Evolutionary conservation across 2,329 filamentous ascomycete species (phyloP).

Genomic region (Pyricularia sp.): DNA sequence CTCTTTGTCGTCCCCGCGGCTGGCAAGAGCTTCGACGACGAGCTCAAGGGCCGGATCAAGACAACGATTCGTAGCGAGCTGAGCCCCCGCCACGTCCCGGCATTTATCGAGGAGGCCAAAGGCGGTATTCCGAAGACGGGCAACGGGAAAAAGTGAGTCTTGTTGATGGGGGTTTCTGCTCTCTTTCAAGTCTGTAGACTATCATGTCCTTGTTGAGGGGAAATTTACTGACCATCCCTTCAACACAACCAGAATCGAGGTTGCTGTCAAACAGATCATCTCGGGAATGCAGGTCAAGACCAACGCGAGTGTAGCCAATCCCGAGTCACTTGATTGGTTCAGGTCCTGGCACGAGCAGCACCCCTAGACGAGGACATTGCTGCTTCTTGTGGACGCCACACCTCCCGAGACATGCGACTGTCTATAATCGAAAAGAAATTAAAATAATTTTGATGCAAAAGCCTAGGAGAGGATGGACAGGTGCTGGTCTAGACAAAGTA

Average conservation of each 20-base stretch:
- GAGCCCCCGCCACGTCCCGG: slow-evolving; percentile 83
- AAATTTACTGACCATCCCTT: slow-evolving; percentile 1
- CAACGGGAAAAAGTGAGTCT: slow-evolving; percentile 85
- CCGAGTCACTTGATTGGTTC: slow-evolving; percentile 84
- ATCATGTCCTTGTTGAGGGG: not conserved
- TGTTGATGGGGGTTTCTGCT: not conserved
- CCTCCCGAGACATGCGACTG: too few relatives aligned
- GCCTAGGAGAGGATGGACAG: too few relatives aligned
- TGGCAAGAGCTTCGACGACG: slow-evolving; percentile 43
- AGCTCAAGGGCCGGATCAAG: slow-evolving; percentile 56
- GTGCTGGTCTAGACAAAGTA: too few relatives aligned
- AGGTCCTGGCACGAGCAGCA: slow-evolving; percentile 59
- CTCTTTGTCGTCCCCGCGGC: slow-evolving; percentile 74
- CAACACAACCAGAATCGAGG: slow-evolving; percentile 59
- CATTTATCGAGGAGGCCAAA: slow-evolving; percentile 67
- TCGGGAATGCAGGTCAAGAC: slow-evolving; percentile 82
- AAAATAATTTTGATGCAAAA: too few relatives aligned
- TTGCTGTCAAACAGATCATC: slow-evolving; percentile 91
- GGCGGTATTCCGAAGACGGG: slow-evolving; percentile 82
- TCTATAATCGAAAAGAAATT: too few relatives aligned
- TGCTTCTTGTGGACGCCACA: not conserved
- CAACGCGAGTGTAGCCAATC: slow-evolving; percentile 88
- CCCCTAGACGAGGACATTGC: slow-evolving; percentile 9
- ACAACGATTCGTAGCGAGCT: slow-evolving; percentile 63
- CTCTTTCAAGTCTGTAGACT: not conserved